A percentile compares a stretch with the other conserved stretches of the same genome.
Conservation (phyloP, 1,284 basidiomycete genomes). For the Crepidotus sp. region DNA sequence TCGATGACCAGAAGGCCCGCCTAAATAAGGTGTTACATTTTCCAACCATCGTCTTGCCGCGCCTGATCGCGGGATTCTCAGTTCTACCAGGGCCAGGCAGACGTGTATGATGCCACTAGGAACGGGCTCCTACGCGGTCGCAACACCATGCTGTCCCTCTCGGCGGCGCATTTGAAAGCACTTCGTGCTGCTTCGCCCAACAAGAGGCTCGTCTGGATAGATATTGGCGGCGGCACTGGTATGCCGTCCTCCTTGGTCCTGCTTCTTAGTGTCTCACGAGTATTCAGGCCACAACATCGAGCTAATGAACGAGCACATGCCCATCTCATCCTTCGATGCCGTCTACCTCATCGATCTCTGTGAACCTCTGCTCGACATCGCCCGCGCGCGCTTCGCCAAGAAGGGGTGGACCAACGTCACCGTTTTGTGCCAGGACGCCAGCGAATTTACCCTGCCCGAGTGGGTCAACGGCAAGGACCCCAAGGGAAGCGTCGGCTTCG, state of each 20-base stretch:
- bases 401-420: constrained; percentile 72
- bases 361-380: constrained; percentile 67
- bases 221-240: constrained; percentile 79
- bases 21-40: constrained; percentile 31
- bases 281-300: constrained; percentile 69
- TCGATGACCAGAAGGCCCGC: constrained; percentile 32
- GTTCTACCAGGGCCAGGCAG: constrained; percentile 65
- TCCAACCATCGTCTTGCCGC: background rate
- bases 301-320: constrained; percentile 68
- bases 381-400: constrained; percentile 57
- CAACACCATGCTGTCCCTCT: constrained; percentile 62
- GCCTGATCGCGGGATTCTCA: background rate
- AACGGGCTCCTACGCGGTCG: constrained; percentile 55
- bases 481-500: constrained; percentile 48
- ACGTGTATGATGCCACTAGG: constrained; percentile 63
- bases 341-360: constrained; percentile 75
- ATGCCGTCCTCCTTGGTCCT: constrained; percentile 5
- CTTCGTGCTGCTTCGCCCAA: constrained; percentile 33
- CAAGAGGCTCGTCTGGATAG: constrained; percentile 66
- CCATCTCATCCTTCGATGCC: constrained; percentile 56
- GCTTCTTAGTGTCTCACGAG: constrained; percentile 5
- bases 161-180: constrained; percentile 57
- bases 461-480: constrained; percentile 45
- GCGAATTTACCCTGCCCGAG: constrained; percentile 56
- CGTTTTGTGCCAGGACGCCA: constrained; percentile 71